Evolutionary conservation across 345 rosid genomes (phyloP).

Genomic region (Nasturtium officinale): DNA sequence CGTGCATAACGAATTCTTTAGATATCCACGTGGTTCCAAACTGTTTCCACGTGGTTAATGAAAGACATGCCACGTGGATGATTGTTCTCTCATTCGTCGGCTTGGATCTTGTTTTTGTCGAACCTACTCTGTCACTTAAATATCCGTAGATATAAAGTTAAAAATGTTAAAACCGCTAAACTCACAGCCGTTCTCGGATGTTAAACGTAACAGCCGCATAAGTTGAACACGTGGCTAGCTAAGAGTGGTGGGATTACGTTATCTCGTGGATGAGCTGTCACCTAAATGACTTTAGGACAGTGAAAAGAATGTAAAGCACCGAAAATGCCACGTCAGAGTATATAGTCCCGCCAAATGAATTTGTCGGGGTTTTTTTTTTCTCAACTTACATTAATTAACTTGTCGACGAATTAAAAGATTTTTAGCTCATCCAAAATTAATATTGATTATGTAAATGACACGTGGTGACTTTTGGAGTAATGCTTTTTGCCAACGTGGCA

Average conservation of each 20-base stretch:
- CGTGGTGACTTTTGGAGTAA: constrained; percentile 29
- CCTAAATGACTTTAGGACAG: background rate
- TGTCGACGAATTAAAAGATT: background rate
- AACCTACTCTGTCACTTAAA: constrained; percentile 11
- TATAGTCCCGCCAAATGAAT: constrained; percentile 36
- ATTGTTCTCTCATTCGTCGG: constrained; percentile 36
- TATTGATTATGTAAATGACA: constrained; percentile 22
- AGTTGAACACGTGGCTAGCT: constrained; percentile 30
- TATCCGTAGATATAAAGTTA: background rate
- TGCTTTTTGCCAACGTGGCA: constrained; percentile 36
- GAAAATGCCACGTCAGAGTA: constrained; percentile 57
- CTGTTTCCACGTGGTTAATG: constrained; percentile 35
- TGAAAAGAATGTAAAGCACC: constrained; percentile 12
- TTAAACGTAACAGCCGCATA: background rate
- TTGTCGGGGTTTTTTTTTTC: constrained; percentile 25
- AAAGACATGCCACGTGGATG: background rate
- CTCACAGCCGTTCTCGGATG: background rate
- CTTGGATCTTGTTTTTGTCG: constrained; percentile 54
- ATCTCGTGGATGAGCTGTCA: constrained; percentile 28
- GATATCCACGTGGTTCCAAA: constrained; percentile 25
- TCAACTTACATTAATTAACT: background rate
- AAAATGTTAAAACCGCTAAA: constrained; percentile 1
- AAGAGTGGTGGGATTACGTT: constrained; percentile 25
- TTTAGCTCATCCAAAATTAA: background rate
- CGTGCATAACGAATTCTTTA: constrained; percentile 4